Base-by-base conservation (phyloP, 1,139 yeast species). In the Candida sanyaensis region DNA sequence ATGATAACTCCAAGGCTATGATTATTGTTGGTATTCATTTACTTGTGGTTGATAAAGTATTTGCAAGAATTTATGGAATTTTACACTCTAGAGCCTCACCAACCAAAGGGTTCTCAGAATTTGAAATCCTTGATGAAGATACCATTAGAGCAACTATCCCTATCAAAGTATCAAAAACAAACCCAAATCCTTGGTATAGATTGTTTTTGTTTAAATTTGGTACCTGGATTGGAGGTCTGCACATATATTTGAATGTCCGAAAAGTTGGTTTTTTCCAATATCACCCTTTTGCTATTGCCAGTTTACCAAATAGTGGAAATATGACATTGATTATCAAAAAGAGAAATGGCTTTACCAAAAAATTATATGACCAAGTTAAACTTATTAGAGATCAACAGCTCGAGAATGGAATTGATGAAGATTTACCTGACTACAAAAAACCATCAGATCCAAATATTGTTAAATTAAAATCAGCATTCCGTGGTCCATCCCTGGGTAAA, bases 201-300 rank as follows among this genome's bases (percentile, higher is more conserved):
- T 48, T 47, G 10, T 55, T 69, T 43, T 55, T 75, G 40, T 80
- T 80, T 12, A 63, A 65, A 26, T 57, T 67, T 31, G 69, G 77
- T 28, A 63, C 66, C 13, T 78, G 83, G 83, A 67, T 68, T 46
- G 69, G 81, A 0, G 83, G 83, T 1, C 80, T 74, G 55, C 80
- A 77, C 55, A 65, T 75, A 4, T 68, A 64, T 43, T 60, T 78
- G 26, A 72, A 67, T 43, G 78, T 77, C 4, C 60, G 68, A 1
- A 68, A 67, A 50, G 69, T 77, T 11, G 65, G 66, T 21, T 52
- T 57, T 8, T 57, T 74, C 41, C 81, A 76, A 52, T 67, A 65
- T 50, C 83, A 78, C 53, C 83, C 83, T 1, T 78, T 78, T 55
- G 74, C 80, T 5, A 73, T 78, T 43, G 61, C 75, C 2, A 72